Evolutionary conservation across 495 filamentous ascomycete species (phyloP).

Genomic region (Annulohypoxylon nitens): DNA sequence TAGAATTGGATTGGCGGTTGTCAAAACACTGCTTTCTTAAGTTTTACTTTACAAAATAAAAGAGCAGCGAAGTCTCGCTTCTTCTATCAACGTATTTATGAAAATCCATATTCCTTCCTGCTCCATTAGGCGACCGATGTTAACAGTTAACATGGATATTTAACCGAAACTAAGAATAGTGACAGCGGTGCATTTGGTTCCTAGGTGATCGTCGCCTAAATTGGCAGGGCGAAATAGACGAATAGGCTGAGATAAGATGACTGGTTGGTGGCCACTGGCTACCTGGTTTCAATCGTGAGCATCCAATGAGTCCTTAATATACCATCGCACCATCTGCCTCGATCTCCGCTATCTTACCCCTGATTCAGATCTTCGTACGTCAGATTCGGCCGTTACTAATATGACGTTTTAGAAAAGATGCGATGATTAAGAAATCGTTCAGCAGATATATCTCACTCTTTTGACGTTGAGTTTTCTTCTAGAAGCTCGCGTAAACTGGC

Average conservation of each 20-base stretch:
- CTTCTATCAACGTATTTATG: constrained; percentile 21
- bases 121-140: constrained; percentile 32
- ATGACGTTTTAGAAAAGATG: neutral
- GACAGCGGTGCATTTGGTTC: constrained; percentile 20
- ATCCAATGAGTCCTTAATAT: constrained; percentile 9
- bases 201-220: constrained; percentile 24
- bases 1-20: neutral
- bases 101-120: constrained; percentile 15
- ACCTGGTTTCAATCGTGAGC: constrained; percentile 15
- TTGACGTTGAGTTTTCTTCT: neutral
- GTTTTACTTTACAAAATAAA: neutral
- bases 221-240: constrained; percentile 18
- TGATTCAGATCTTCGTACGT: constrained; percentile 15
- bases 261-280: neutral
- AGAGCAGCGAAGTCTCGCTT: constrained; percentile 20
- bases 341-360: constrained; percentile 29
- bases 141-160: constrained; percentile 27
- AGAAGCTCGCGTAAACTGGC: neutral
- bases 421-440: neutral
- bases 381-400: constrained; percentile 23
- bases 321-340: constrained; percentile 22
- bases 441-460: neutral
- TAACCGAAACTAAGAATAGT: constrained; percentile 35
- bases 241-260: constrained; percentile 23
- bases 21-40: neutral